Evolutionary conservation across 441 rosid genomes (phyloP).

Genomic region (Aleurites moluccanus): DNA sequence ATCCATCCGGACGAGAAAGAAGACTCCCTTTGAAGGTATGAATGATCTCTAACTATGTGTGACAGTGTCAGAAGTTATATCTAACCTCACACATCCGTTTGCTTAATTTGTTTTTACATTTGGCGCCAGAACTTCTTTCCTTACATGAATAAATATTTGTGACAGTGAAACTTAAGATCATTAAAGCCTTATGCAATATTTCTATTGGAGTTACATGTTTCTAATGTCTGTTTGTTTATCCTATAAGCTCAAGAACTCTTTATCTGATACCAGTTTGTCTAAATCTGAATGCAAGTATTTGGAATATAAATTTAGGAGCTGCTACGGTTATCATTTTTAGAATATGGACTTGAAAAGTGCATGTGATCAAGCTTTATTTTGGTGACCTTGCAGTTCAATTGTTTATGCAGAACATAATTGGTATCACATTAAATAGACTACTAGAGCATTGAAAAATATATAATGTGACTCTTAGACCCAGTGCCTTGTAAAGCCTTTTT

Average conservation of each 20-base stretch:
- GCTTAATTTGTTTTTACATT: neutral
- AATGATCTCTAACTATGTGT: neutral
- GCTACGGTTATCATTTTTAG: neutral
- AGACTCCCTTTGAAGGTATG: slow-evolving; percentile 85
- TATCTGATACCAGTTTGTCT: neutral
- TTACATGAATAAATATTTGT: neutral
- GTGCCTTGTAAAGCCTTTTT: neutral
- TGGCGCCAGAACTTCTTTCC: slow-evolving; percentile 1
- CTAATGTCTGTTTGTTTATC: neutral
- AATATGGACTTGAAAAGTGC: neutral
- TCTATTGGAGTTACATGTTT: neutral
- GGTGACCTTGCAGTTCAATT: neutral
- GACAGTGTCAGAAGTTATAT: neutral
- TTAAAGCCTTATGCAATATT: neutral
- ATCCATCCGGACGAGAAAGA: slow-evolving; percentile 96
- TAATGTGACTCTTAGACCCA: neutral
- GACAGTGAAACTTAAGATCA: neutral
- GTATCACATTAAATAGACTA: neutral
- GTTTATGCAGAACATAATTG: neutral
- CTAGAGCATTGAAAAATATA: neutral
- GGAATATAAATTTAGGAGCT: neutral
- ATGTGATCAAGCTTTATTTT: neutral
- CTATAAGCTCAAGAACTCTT: neutral
- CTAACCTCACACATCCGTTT: neutral
- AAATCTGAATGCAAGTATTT: neutral